Base-by-base conservation (phyloP, 352 stramenopile genomes). In the Phytophthora fragariae region DNA sequence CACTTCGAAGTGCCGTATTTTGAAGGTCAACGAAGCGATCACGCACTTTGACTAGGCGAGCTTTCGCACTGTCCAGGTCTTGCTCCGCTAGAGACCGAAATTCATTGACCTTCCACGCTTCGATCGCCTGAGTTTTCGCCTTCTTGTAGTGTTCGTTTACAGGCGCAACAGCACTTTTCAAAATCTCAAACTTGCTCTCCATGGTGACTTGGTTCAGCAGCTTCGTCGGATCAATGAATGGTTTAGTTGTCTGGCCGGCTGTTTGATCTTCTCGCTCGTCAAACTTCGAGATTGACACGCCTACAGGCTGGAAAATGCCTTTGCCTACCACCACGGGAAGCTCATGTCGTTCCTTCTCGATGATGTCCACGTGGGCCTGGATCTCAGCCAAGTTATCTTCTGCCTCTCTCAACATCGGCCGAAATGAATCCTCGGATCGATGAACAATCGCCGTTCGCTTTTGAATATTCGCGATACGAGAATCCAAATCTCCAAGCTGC, bases 71-170 rank as follows among this genome's bases (percentile, higher is more conserved):
- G n/a, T 94, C 79, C 0, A 94, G 57, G 10, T 94, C 88, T 37
- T 87, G 74, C 33, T 92, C 79, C 3, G 84, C 75, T 19, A 89
- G 35, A 1, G 65, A 47, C 61, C 84, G 82, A 29, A 82, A 68
- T 46, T 92, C 81, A 44, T 76, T 82, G 17, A 81, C 77, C 59
- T 91, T 90, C 85, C 84, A 94, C n/a, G 68, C 77, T 54, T 92
- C 82, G 31, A 91, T 80, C 10, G 75, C 69, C 27, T 86, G 57
- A 2, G 63, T 57, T 27, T 89, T 88, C 0, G 78, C 68, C 31
- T 86, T 85, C 50, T 89, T 84, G 63, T 85, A 92, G 29, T 93
- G 81, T 1, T 93, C 79, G 11, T 82, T 75, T 0, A 83, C 85
- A 35, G 88, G 86, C 2, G 60, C 33, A 4, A 89, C 74, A 0